Conservation (phyloP, 192 early-diverging fungal species). For the Backusella australiensis region DNA sequence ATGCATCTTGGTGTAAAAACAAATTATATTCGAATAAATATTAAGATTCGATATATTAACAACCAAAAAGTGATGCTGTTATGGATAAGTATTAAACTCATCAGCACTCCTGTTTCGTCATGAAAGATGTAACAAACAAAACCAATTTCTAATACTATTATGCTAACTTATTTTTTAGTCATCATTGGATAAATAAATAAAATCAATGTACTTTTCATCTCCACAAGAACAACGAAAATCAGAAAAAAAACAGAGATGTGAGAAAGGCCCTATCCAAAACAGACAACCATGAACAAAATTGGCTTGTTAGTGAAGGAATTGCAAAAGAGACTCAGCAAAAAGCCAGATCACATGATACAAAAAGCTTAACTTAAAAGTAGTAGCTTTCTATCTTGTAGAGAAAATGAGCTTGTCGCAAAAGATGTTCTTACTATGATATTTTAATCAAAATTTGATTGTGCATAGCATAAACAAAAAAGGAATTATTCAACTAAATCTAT, state of each 20-base stretch:
- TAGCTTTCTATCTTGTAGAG: background rate
- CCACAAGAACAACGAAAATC: background rate
- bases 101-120: background rate
- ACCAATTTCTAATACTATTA: background rate
- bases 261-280: background rate
- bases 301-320: background rate
- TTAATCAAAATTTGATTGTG: background rate
- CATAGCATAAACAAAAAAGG: background rate
- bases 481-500: background rate
- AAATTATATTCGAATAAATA: background rate
- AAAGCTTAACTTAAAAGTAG: background rate
- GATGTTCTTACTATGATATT: background rate
- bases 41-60: background rate
- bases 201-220: background rate
- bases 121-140: background rate
- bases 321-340: constrained; percentile 1
- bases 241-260: background rate
- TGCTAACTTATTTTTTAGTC: background rate
- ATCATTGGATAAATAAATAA: background rate
- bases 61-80: background rate
- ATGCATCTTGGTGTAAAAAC: background rate
- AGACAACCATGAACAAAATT: background rate
- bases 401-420: background rate
- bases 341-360: background rate
- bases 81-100: constrained; percentile 1